Evolutionary conservation across 371 early-diverging fungal genomes (phyloP).

Genomic region (Mucor plumbeus): DNA sequence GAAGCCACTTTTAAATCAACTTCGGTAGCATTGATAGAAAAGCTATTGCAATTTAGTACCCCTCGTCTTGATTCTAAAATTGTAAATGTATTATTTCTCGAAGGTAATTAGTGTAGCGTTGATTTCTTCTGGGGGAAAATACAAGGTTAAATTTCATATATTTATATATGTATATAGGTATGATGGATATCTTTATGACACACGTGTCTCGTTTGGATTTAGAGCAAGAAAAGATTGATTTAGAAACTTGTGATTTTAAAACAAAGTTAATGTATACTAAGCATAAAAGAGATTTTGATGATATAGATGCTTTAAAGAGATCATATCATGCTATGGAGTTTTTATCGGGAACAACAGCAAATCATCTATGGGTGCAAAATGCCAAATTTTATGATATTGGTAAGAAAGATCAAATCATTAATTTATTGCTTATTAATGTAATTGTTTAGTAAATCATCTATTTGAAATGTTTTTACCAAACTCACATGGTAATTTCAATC

Average conservation of each 20-base stretch:
- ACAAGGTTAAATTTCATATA: not conserved
- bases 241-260: slow-evolving; percentile 15
- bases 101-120: slow-evolving; percentile 32
- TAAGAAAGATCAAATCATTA: slow-evolving; percentile 1
- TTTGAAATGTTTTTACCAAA: slow-evolving; percentile 42
- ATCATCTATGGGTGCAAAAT: slow-evolving; percentile 49
- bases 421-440: not conserved
- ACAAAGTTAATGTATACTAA: slow-evolving; percentile 26
- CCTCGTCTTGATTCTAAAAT: slow-evolving; percentile 51
- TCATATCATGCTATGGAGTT: slow-evolving; percentile 58
- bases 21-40: slow-evolving; percentile 45
- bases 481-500: slow-evolving; percentile 49
- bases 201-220: slow-evolving; percentile 40
- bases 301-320: slow-evolving; percentile 44
- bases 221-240: slow-evolving; percentile 2
- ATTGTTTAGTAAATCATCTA: slow-evolving; percentile 30
- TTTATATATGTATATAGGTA: slow-evolving; percentile 32
- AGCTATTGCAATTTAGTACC: slow-evolving; percentile 42
- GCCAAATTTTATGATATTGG: slow-evolving; percentile 43
- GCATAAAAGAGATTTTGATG: slow-evolving; percentile 34
- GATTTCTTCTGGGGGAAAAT: not conserved
- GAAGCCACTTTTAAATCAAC: slow-evolving; percentile 42
- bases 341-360: slow-evolving; percentile 46
- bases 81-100: slow-evolving; percentile 49
- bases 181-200: slow-evolving; percentile 55